Evolutionary conservation across 345 rosid species (phyloP), one percentile per base, ranked within the genome.

Genomic region (Citrus australasica): DNA sequence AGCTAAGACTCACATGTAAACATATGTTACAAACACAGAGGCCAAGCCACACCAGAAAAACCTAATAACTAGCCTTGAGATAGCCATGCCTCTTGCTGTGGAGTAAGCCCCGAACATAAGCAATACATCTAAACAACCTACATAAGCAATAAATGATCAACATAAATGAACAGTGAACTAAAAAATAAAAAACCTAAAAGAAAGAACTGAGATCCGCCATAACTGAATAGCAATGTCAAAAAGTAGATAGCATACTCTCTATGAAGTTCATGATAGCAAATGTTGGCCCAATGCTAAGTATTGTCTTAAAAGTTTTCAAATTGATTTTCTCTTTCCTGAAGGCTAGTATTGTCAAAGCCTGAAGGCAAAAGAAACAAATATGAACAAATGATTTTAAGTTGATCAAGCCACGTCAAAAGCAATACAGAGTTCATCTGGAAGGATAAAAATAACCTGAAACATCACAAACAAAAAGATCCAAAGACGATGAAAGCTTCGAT

Each of bases 81-180:
- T 89, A 74, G 99, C 99, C 99, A 96, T 94, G 87, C 94, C 99
- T 86, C 98, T 89, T 13, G 98, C 91, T 27, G 94, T 88, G 72
- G 88, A 79, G 85, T 96, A 96, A 33, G 99, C 98, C 68, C 99
- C 99, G 83, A 82, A 92, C 94, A 89, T 96, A 79, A 96, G 95
- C 78, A 96, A 69, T 71, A 92, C 97, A 85, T 96, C 99, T 73
- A 94, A 86, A 88, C 86, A 86, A 84, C 94, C 99, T 96, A 83
- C 66, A 64, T 30, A 59, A 62, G 83, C 65, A 79, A 67, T 74
- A 79, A 82, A 75, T 22, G 42, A 77, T 66, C 60, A 61, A 59
- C 77, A 76, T 19, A 24, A 64, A 78, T 22, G 38, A 30, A 55
- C 59, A 60, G 67, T 56, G 30, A 67, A 66, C 10, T 13, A 33